Conservation (phyloP, 371 early-diverging fungal species). For the Ecytonucleospora hepatopenaei region DNA sequence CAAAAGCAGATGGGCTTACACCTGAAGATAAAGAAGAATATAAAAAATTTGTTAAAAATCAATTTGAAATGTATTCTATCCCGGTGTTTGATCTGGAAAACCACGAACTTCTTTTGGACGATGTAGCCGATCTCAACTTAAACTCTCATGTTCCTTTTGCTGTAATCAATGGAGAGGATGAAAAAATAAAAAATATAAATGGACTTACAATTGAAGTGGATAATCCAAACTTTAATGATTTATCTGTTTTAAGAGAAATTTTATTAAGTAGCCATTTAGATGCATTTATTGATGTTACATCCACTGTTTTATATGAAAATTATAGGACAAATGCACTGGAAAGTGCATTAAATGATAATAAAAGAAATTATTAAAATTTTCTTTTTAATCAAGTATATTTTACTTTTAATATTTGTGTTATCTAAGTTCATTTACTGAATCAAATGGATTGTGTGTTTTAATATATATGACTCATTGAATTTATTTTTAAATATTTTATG, state of each 20-base stretch:
- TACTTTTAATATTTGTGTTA: neutral
- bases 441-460: too few relatives aligned
- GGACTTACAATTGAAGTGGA: slow-evolving; percentile 31
- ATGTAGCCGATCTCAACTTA: slow-evolving; percentile 8
- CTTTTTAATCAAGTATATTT: neutral
- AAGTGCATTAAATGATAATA: neutral
- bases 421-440: too few relatives aligned
- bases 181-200: slow-evolving; percentile 11
- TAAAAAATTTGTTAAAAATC: slow-evolving; percentile 36
- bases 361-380: neutral
- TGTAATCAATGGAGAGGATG: slow-evolving; percentile 14
- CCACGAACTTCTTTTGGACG: slow-evolving; percentile 2
- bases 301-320: slow-evolving; percentile 52
- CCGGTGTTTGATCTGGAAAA: slow-evolving; percentile 49
- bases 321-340: slow-evolving; percentile 50
- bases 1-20: slow-evolving; percentile 53
- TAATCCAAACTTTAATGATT: slow-evolving; percentile 45
- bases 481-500: neutral
- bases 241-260: slow-evolving; percentile 38
- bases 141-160: slow-evolving; percentile 30
- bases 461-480: neutral
- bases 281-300: slow-evolving; percentile 48
- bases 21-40: slow-evolving; percentile 26
- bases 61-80: slow-evolving; percentile 39
- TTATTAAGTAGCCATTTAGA: slow-evolving; percentile 36